Evolutionary conservation across 148 eudicot species (phyloP).

Genomic region (Selenicereus undatus): DNA sequence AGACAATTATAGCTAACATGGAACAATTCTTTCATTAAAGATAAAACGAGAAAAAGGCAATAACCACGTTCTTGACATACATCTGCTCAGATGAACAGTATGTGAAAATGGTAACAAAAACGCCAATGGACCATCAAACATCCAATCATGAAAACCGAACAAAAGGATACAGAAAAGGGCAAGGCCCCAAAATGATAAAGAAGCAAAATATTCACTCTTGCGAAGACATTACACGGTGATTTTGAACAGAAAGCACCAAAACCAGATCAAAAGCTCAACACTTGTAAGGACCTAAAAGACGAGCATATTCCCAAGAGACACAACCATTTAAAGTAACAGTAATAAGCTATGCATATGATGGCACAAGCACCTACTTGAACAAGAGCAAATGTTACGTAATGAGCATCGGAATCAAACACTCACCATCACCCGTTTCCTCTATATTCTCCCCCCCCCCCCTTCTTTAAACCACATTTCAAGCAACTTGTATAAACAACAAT

Average conservation of each 20-base stretch:
- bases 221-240: neutral
- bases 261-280: constrained; percentile 1
- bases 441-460: neutral
- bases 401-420: constrained; percentile 54
- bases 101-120: neutral
- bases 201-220: constrained; percentile 8
- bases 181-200: neutral
- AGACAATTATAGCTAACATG: constrained; percentile 2
- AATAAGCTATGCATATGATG: constrained; percentile 15
- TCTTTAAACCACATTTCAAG: constrained; percentile 5
- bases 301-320: constrained; percentile 24
- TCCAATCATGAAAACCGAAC: neutral
- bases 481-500: constrained; percentile 19
- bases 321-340: constrained; percentile 20
- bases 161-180: neutral
- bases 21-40: neutral
- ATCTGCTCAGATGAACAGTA: neutral
- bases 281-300: neutral
- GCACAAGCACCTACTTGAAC: constrained; percentile 28
- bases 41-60: neutral
- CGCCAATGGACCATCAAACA: neutral
- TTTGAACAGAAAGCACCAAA: neutral
- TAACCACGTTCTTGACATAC: neutral
- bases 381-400: constrained; percentile 30
- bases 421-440: constrained; percentile 18